Evolutionary conservation across 2,329 filamentous ascomycete genomes (phyloP), one percentile per base, ranked within the genome.

Genomic region (Pestalotiopsis sp.): DNA sequence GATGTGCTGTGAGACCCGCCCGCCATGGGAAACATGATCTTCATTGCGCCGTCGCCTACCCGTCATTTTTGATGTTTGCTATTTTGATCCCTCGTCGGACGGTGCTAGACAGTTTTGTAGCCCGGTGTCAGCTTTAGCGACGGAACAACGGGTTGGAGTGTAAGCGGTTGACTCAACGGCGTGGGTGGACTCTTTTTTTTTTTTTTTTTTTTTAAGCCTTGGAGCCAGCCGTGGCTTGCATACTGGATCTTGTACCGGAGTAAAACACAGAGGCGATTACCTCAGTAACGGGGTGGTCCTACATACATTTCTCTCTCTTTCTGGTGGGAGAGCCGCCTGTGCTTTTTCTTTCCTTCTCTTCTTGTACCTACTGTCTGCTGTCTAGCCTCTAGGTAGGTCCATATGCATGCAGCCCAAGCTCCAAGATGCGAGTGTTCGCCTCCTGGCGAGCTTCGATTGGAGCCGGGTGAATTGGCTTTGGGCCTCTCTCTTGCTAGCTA

Each of bases 371-470:
- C 45, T 52, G 45, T 9, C 45, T 52, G 20, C 45, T 9, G 17
- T 17, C 45, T 36, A 36, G 20, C 45, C 17, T 52, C 17, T 52
- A 52, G 45, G 45, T 52, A 52, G 45, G 45, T 52, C 9, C 17
- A 20, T 52, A 52, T 52, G 45, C 45, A 52, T 52, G 45, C 45
- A 52, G 45, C 20, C 20, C 45, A 52, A n/a, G 45, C 27, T 39
- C 23, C 62, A 36, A 25, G 2, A 56, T 66, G 63, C 63, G 49
- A 56, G 63, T 66, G 63, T 45, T 57, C 25, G 31, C 45, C 36
- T 57, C 63, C 23, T 57, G 41, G 63, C 41, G 25, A 66, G 63
- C 23, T 36, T 66, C 63, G 9, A 57, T 66, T 66, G 63, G 63
- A 25, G 45, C 49, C 63, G 63, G 41, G 20, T 66, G 63, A 38